phyloP scores from a whole-genome alignment of 148 eudicot genomes.

The Agrostemma githago region DNA sequence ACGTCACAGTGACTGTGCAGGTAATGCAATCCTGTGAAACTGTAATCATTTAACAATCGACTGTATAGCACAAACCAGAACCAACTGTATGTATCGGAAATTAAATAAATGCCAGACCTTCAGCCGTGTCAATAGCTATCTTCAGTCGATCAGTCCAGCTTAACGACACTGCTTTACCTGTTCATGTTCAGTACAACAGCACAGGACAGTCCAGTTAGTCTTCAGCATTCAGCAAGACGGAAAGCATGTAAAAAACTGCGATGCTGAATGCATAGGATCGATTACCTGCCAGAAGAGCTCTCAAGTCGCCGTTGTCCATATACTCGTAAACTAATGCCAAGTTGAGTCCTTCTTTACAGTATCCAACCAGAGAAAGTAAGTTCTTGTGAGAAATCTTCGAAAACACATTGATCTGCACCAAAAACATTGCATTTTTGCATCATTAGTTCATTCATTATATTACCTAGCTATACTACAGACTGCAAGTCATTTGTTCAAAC shows the following conservation, averaged over 20 bases:
- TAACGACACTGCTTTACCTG: conserved; percentile 21
- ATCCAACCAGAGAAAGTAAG: conserved; percentile 41
- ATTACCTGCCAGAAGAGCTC: conserved; percentile 29
- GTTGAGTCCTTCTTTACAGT: conserved; percentile 37
- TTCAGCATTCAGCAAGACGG: background rate
- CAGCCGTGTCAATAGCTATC: conserved; percentile 42
- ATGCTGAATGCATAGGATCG: background rate
- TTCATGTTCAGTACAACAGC: background rate
- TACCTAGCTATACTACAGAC: background rate
- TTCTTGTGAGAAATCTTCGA: conserved; percentile 38
- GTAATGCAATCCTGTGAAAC: conserved; percentile 35
- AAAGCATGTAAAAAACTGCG: background rate
- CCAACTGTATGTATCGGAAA: background rate
- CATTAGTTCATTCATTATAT: no score
- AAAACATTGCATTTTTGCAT: background rate
- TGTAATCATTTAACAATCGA: background rate
- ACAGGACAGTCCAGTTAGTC: background rate
- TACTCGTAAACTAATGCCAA: conserved; percentile 48
- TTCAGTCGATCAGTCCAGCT: conserved; percentile 46
- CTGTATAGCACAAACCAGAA: background rate
- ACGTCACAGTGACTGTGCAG: conserved; percentile 35
- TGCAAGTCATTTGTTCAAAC: conserved; percentile 1
- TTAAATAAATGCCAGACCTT: conserved; percentile 23
- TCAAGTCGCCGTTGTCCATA: conserved; percentile 43
- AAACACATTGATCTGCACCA: conserved; percentile 33